Evolutionary conservation across 148 eudicot genomes (phyloP).

Genomic region (Cornus controversa): DNA sequence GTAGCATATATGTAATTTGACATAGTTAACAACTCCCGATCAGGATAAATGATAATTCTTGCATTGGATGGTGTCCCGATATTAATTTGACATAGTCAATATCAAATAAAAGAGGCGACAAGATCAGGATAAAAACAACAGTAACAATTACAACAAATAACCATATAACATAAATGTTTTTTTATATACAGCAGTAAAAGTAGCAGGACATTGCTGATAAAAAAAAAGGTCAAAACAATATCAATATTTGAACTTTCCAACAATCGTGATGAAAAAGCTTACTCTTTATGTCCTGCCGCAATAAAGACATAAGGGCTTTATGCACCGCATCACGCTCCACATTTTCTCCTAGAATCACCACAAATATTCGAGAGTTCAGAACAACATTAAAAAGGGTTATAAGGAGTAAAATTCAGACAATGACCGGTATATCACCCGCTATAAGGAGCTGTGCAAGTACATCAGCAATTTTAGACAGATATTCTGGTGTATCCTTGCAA

Average conservation of each 20-base stretch:
- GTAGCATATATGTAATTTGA: no score
- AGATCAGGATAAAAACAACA: background rate
- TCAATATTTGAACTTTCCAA: background rate
- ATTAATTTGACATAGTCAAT: no score
- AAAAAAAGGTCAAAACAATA: background rate
- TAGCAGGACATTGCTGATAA: background rate
- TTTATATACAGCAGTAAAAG: background rate
- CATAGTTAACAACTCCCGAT: no score
- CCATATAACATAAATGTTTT: background rate
- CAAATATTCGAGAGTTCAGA: background rate
- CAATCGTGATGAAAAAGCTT: slow-evolving; percentile 7
- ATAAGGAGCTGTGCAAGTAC: slow-evolving; percentile 38
- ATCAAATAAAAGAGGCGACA: no score
- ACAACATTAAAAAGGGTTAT: background rate
- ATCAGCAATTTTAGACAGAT: slow-evolving; percentile 42
- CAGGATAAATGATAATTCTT: no score
- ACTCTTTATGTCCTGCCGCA: slow-evolving; percentile 56
- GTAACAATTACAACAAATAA: background rate
- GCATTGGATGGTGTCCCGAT: no score
- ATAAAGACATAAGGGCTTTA: slow-evolving; percentile 44
- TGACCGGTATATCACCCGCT: slow-evolving; percentile 29
- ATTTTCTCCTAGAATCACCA: slow-evolving; percentile 37
- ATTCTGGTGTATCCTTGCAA: slow-evolving; percentile 50
- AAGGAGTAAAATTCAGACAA: background rate
- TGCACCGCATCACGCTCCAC: slow-evolving; percentile 65